Base-by-base conservation (phyloP, 441 rosid species). In the Raphanus hybrid region DNA sequence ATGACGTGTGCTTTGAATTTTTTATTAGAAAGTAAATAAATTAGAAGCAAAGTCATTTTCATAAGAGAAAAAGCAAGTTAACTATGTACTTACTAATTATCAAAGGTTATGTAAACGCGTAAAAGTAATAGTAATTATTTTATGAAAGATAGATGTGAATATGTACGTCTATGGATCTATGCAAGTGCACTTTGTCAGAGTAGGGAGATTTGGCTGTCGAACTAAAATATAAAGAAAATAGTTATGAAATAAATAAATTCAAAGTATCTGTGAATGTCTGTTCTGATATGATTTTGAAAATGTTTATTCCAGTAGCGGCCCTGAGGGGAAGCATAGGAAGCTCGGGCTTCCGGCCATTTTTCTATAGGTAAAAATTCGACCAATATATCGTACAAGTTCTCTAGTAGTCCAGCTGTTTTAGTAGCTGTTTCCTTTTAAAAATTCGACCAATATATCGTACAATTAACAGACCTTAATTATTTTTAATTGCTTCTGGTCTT, bases 131-230 rank as follows among this genome's bases (percentile, higher is more conserved):
- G 6, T 50, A 58, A 59, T 57, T 5, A 59, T 1, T 9, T 23
- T 23, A 69, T 11, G 52, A 60, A 72, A 41, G 48, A 41, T 41
- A 41, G 48, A 9, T 41, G 48, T 41, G 48, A 41, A 41, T 41
- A 3, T 41, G 48, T 12, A 41, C 48, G 34, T 15, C 34, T 39
- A 16, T 67, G 55, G 0, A 8, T 71, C n/a, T 71, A 71, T 58
- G 57, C 72, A 71, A 57, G 64, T 71, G 76, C 61, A 77, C 81
- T 65, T 65, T 58, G 76, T 58, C 62, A 59, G 67, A 3, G 81
- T 77, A 71, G 76, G 81, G 76, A 71, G 54, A 64, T 76, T 45
- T 70, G 69, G 63, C 74, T 61, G 64, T 14, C 63, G 8, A 69
- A 69, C 16, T 55, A 5, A 66, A n/a, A 48, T 12, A 54, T 15